Evolutionary conservation across 768 basidiomycete genomes (phyloP), one percentile per base, ranked within the genome.

Genomic region (Ephemerocybe angulata): DNA sequence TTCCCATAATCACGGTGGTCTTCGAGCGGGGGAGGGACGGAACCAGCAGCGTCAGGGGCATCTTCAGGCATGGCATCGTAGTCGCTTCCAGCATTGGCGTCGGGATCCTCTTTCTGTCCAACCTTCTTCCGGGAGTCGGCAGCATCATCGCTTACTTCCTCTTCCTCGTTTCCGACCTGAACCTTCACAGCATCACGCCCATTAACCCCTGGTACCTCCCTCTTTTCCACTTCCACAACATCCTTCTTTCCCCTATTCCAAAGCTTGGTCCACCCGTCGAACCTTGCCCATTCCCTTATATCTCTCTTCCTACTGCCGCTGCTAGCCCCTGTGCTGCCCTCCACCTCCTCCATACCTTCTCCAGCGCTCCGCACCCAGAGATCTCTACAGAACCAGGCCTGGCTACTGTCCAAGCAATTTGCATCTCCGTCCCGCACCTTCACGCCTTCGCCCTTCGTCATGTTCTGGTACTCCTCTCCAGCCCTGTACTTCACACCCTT

Each of bases 331-430:
- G 76, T 33, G 68, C 70, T 70, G 69, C 48, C 21, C 51, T 78
- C 81, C 37, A 76, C 71, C 56, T 83, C 88, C 57, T 77, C 80
- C 70, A 85, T 83, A 17, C 86, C 87, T 47, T 90, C 89, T 25
- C 79, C 75, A 1, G 96, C 96, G 43, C 87, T 88, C 59, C 82
- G 81, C n/a, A 93, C 80, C 97, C 97, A 99, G 35, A 99, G 77
- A 69, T 99, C 97, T 33, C 97, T 76, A 63, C 97, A 99, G 76
- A 99, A 98, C 90, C 92, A 98, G 30, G 95, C 93, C 69, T 99
- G 97, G 33, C 86, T 90, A 65, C 92, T 95, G 69, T 98, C 97
- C 63, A 98, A 81, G 68, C 97, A 99, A 27, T 88, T 74, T 1
- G 90, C 90, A 59, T 96, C 91, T 4, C 88, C 81, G 49, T 82